These are phyloP conservation scores for Colletotrichum tropicale DNA, from an alignment of 2,329 filamentous ascomycete species.

Conservation along the genomic window DNA sequence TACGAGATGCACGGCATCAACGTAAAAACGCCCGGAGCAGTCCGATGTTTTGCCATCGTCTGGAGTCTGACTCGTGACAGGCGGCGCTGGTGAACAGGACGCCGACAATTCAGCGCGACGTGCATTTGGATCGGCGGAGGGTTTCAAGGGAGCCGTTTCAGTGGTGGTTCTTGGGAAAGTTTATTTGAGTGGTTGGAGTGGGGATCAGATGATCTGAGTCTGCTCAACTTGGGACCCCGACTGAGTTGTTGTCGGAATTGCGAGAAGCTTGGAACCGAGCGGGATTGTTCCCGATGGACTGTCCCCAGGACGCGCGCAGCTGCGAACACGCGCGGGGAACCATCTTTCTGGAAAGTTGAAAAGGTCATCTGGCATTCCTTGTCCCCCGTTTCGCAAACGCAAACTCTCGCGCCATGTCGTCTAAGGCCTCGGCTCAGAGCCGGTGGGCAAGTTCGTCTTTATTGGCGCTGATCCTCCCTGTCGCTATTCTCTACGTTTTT, in stretches of 20 bases:
- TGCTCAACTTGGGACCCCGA: background rate
- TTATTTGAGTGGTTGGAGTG: background rate
- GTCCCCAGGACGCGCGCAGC: background rate
- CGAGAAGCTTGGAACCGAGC: background rate
- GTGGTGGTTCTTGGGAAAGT: background rate
- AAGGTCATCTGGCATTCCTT: background rate
- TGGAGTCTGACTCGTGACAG: background rate
- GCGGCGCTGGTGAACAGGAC: background rate
- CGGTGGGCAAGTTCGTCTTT: background rate
- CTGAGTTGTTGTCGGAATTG: background rate
- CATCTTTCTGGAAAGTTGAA: background rate
- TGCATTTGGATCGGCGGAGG: background rate
- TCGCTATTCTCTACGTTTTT: background rate
- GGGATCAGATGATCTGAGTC: background rate
- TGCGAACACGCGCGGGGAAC: background rate
- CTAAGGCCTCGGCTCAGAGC: background rate
- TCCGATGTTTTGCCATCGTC: background rate
- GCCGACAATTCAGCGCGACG: background rate
- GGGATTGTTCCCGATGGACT: background rate
- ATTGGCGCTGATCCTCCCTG: background rate
- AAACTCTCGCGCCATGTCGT: background rate
- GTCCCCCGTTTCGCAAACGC: background rate
- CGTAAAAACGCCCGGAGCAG: background rate
- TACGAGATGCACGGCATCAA: background rate
- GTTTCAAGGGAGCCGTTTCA: background rate